phyloP scores from a whole-genome alignment of 345 rosid species.

The Hibiscus mutabilis region DNA sequence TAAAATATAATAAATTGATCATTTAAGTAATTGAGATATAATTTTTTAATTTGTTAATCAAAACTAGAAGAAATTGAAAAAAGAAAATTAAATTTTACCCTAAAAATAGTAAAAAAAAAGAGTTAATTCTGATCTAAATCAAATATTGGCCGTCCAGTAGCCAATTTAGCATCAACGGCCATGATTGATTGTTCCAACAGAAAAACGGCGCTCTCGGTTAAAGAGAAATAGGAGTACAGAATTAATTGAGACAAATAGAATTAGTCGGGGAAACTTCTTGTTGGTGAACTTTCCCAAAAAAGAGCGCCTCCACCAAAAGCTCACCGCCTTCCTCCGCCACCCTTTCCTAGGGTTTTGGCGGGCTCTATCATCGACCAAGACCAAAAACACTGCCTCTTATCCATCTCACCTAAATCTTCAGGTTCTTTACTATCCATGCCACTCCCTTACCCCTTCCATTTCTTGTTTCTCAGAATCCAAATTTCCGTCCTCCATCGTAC shows the following conservation, averaged over 20 bases:
- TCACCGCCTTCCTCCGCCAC: not conserved
- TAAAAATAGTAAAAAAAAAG: too few species aligned
- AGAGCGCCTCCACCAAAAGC: conserved; percentile 4
- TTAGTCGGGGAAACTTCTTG: conserved; percentile 6
- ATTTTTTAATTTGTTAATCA: too few species aligned
- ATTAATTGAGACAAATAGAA: not conserved
- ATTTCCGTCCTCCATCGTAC: not conserved
- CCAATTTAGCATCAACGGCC: not conserved
- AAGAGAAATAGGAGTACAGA: not conserved
- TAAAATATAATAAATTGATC: too few species aligned
- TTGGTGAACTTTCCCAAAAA: conserved; percentile 2
- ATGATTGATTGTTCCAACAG: not conserved
- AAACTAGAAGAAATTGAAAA: not conserved
- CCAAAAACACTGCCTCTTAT: not conserved
- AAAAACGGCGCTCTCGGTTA: not conserved
- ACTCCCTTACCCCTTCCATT: not conserved
- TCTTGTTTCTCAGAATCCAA: not conserved
- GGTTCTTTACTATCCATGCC: conserved; percentile 4
- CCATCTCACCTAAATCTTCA: not conserved
- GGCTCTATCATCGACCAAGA: not conserved
- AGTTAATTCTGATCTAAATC: not conserved
- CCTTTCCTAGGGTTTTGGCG: conserved; percentile 19
- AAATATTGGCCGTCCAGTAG: not conserved
- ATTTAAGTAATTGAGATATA: too few species aligned
- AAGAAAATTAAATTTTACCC: too few species aligned